These are phyloP conservation scores for Orychophragmus violaceus DNA, from an alignment of 345 rosid species.

Conservation along the genomic window DNA sequence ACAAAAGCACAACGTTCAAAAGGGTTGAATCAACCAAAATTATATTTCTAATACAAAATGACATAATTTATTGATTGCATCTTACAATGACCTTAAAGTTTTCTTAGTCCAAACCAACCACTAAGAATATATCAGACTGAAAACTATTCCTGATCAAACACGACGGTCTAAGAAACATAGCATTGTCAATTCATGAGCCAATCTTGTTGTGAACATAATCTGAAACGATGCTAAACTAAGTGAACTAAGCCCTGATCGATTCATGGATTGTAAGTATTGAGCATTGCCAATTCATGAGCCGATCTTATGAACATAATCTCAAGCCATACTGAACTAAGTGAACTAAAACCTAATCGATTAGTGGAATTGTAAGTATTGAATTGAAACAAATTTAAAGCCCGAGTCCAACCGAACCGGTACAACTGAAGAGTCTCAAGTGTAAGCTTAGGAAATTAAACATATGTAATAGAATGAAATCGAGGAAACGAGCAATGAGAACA, in stretches of 20 bases:
- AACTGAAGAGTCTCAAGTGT: too few species aligned
- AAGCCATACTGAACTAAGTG: background rate
- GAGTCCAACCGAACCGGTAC: background rate
- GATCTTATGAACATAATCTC: background rate
- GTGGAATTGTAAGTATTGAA: background rate
- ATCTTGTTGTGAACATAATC: background rate
- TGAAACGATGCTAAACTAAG: background rate
- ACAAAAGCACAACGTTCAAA: background rate
- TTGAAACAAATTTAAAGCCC: background rate
- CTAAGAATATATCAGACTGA: background rate
- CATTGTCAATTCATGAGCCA: background rate
- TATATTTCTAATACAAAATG: too few species aligned
- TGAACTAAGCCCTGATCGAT: background rate
- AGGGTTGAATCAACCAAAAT: too few species aligned
- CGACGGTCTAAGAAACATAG: background rate
- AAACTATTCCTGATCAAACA: background rate
- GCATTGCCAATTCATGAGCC: background rate
- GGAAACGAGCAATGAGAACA: background rate
- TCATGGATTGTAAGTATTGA: background rate
- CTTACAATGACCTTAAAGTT: too few species aligned
- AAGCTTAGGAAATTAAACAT: too few species aligned
- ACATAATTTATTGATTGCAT: too few species aligned
- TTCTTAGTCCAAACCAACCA: background rate
- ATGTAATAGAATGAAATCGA: too few species aligned
- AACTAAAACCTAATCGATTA: background rate